phyloP scores from a whole-genome alignment of 108 stramenopile genomes.

The Cyclotella kingstonii region DNA sequence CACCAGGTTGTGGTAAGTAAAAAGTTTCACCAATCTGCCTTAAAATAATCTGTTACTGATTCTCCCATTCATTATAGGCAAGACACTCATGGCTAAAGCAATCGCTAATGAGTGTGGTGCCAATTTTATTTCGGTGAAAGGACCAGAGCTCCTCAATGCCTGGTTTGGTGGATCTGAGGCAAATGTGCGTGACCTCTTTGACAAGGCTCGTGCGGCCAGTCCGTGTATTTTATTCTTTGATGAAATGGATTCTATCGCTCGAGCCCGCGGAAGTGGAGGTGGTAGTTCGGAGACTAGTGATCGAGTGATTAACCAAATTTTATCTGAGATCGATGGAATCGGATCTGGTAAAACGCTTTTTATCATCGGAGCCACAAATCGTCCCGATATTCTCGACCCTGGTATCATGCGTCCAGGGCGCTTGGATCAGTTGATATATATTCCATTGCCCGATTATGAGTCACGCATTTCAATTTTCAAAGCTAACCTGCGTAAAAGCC shows the following conservation, averaged over 20 bases:
- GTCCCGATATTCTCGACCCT: constrained; percentile 92
- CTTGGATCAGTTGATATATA: constrained; percentile 93
- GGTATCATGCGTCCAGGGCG: constrained; percentile 95
- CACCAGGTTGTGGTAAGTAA: constrained; percentile 68
- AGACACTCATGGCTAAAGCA: constrained; percentile 98
- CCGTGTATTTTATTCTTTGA: constrained; percentile 99
- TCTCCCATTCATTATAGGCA: constrained; percentile 44
- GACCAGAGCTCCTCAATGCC: constrained; percentile 94
- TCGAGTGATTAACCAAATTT: constrained; percentile 97
- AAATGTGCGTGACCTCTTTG: constrained; percentile 94
- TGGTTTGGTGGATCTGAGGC: constrained; percentile 98
- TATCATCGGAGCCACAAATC: constrained; percentile 94
- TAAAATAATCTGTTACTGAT: not conserved
- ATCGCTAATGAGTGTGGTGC: constrained; percentile 98
- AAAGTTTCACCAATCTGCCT: not conserved
- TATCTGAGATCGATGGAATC: constrained; percentile 98
- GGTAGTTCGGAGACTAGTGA: constrained; percentile 94
- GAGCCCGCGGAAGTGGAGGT: constrained; percentile 54
- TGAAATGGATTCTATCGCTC: constrained; percentile 96
- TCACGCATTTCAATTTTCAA: constrained; percentile 92
- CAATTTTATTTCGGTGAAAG: constrained; percentile 97
- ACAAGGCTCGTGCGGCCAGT: constrained; percentile 84
- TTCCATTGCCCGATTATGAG: constrained; percentile 88
- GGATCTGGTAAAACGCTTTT: constrained; percentile 93
- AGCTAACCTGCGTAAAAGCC: constrained; percentile 93